Base-by-base conservation (phyloP, 805 yeast species). In the Kuraishia molischiana region DNA sequence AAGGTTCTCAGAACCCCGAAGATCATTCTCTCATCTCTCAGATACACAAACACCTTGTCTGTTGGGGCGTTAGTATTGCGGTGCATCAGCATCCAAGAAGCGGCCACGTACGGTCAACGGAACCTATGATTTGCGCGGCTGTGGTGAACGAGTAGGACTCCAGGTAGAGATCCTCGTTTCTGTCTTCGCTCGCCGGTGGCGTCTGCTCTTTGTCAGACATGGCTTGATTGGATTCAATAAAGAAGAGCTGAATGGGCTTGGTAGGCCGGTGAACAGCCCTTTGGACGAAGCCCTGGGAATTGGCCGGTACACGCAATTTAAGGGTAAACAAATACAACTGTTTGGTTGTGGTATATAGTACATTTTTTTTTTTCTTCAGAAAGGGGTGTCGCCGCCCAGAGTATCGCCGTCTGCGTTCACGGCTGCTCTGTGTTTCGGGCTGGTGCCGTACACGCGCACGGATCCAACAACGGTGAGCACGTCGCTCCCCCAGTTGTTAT, bases 1-100 rank as follows among this genome's bases (percentile, higher is more conserved):
- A 90, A 92, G 2, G 97, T 86, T 58, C 98, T 74, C 47, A 92
- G 67, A 19, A 89, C 83, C 14, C 98, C 98, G 53, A 85, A 79
- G 24, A 90, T 62, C 45, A 79, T 77, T 47, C 90, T 73, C 29
- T 97, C 97, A 58, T 90, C 97, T 52, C 95, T 79, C 46, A 92
- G 67, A 32, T 85, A 69, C 2, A 86, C 95, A 49, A 85, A 81
- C 24, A 92, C 84, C 52, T 79, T 75, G 52, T 63, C 71, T 66
- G 36, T 10, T 13, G 5, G 13, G 13, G 15, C 8, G 17, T 11
- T 13, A 29, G 26, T 15, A 5, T 5, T 8, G 26, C 29, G 8
- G 10, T 19, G n/a, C 9, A 24, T 20, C 10, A 30, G 13, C 5
- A 4, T 29, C 3, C 17, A 34, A 3, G 14, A 9, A 3, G 10